These are phyloP conservation scores for Camelina hispida DNA, from an alignment of 345 rosid species.

Conservation along the genomic window DNA sequence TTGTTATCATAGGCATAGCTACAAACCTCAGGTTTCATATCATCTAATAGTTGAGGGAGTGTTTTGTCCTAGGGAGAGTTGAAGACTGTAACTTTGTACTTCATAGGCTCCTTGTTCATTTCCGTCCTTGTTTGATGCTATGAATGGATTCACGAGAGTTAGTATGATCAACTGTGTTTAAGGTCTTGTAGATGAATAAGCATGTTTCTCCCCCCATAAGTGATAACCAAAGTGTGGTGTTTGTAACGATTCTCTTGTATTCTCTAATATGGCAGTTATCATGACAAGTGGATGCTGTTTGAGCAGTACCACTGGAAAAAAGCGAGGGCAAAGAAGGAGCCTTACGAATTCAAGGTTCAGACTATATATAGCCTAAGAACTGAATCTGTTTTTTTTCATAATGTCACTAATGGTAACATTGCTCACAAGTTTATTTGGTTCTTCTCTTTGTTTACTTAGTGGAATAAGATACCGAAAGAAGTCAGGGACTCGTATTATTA, in stretches of 20 bases:
- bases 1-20: background rate
- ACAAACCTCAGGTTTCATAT: background rate
- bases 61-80: background rate
- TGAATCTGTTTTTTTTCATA: background rate
- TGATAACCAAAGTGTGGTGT: too few species aligned
- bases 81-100: background rate
- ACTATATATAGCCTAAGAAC: background rate
- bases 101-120: too few species aligned
- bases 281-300: slow-evolving; percentile 83
- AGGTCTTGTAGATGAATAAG: background rate
- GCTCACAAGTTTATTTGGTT: slow-evolving; percentile 24
- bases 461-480: slow-evolving; percentile 85
- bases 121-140: background rate
- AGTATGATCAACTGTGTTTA: slow-evolving; percentile 4
- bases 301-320: slow-evolving; percentile 91
- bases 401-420: background rate
- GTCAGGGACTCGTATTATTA: slow-evolving; percentile 70
- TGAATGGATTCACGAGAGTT: background rate
- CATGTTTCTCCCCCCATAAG: too few species aligned
- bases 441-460: slow-evolving; percentile 54
- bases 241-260: background rate
- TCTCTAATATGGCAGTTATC: slow-evolving; percentile 71
- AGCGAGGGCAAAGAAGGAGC: slow-evolving; percentile 73
- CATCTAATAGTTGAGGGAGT: background rate
- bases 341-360: slow-evolving; percentile 76